Evolutionary conservation across 2,329 filamentous ascomycete species (phyloP).

Genomic region (Sporothrix dimorphospora): DNA sequence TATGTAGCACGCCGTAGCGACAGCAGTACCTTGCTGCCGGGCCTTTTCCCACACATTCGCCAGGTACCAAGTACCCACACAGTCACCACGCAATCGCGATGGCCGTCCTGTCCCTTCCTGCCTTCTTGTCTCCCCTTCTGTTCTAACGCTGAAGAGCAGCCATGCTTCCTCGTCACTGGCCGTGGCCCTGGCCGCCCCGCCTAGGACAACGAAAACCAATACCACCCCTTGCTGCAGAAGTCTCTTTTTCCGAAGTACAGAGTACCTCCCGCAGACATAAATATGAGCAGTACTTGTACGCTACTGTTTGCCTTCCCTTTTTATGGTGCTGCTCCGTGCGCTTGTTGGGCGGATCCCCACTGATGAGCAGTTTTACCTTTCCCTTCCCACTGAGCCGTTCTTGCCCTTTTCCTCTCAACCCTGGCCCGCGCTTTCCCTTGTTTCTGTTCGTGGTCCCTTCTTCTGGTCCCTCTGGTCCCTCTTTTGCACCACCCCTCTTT

Average conservation of each 20-base stretch:
- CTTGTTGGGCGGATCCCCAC: not conserved
- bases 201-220: not conserved
- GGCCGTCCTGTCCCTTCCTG: too few species aligned
- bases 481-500: constrained; percentile 14
- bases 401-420: not conserved
- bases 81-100: not conserved
- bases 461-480: not conserved
- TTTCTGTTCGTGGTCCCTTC: constrained; percentile 1
- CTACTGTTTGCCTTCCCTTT: not conserved
- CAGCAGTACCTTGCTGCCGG: not conserved
- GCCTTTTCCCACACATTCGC: not conserved
- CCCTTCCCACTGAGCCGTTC: not conserved
- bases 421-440: constrained; percentile 5
- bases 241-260: not conserved
- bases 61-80: not conserved
- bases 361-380: constrained; percentile 4
- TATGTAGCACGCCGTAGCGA: too few species aligned
- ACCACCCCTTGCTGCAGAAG: constrained; percentile 10
- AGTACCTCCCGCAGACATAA: not conserved
- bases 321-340: constrained; percentile 18
- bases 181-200: not conserved
- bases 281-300: not conserved
- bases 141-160: constrained; percentile 13
- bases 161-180: too few species aligned
- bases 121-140: not conserved